These are phyloP conservation scores for Porphyra umbilicalis DNA, from an alignment of 31 red algal genomes.

Conservation along the genomic window DNA sequence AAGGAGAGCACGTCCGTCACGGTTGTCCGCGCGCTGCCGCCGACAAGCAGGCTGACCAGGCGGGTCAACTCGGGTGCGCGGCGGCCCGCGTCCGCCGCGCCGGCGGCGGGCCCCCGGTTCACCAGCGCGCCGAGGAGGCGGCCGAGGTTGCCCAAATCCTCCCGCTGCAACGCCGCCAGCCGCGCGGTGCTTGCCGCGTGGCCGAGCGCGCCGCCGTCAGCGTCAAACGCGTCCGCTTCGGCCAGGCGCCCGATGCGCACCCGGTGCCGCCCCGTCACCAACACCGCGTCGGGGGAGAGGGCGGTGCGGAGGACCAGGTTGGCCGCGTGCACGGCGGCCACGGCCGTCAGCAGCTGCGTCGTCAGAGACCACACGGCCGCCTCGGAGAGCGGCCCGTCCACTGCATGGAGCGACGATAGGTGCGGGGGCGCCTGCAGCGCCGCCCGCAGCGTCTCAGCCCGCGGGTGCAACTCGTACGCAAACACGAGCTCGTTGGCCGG, in stretches of 20 bases:
- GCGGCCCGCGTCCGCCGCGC: constrained; percentile 33
- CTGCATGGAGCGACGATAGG: constrained; percentile 2
- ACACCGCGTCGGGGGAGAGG: constrained; percentile 28
- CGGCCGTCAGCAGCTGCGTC: constrained; percentile 47
- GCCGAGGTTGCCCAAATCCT: constrained; percentile 34
- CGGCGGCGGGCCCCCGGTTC: neutral
- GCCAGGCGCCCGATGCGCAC: constrained; percentile 52
- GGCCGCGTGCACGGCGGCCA: constrained; percentile 59
- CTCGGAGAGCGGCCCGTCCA: constrained; percentile 40
- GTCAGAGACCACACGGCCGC: constrained; percentile 58
- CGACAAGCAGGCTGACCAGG: constrained; percentile 32
- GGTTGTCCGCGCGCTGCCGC: constrained; percentile 8
- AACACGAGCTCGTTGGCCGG: constrained; percentile 68
- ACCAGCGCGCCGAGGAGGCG: constrained; percentile 40
- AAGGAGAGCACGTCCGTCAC: constrained; percentile 25
- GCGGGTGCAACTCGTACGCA: constrained; percentile 55
- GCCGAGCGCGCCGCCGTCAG: constrained; percentile 5
- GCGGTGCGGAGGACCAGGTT: constrained; percentile 30
- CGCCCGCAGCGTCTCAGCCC: constrained; percentile 42
- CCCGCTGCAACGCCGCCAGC: constrained; percentile 31
- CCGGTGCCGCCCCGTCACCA: constrained; percentile 57
- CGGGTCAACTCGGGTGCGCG: constrained; percentile 28
- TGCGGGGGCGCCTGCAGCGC: constrained; percentile 13
- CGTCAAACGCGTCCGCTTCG: constrained; percentile 64
- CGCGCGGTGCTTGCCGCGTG: neutral